phyloP scores from a whole-genome alignment of 2,329 filamentous ascomycete species.

The Westerdykella ornata region DNA sequence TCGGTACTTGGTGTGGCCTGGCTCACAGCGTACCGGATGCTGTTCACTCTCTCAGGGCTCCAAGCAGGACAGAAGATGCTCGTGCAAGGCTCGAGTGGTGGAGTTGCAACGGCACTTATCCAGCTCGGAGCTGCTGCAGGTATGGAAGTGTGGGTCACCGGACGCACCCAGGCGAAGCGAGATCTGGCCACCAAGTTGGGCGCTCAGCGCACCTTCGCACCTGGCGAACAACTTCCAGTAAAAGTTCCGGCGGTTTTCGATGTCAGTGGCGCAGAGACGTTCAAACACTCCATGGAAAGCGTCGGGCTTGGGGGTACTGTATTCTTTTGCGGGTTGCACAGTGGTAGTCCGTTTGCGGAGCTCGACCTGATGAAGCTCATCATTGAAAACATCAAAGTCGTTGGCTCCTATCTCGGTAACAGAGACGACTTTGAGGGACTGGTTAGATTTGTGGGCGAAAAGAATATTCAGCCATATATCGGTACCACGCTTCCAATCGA shows the following conservation, averaged over 20 bases:
- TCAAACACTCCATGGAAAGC: conserved; percentile 10
- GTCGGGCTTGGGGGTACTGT: conserved; percentile 13
- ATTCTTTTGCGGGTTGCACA: conserved; percentile 14
- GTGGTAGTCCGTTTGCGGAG: conserved; percentile 6
- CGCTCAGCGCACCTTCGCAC: conserved; percentile 10
- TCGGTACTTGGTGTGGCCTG: conserved; percentile 18
- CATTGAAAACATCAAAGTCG: conserved; percentile 11
- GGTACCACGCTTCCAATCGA: conserved; percentile 11
- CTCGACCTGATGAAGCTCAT: conserved; percentile 11
- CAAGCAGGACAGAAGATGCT: conserved; percentile 17
- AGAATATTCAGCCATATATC: conserved; percentile 14
- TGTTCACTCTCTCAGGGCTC: conserved; percentile 13
- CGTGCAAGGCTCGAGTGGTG: conserved; percentile 15
- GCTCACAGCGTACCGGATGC: conserved; percentile 21
- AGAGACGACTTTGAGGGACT: conserved; percentile 12
- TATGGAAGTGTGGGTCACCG: conserved; percentile 16
- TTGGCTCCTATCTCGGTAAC: conserved; percentile 13
- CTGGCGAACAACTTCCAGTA: conserved; percentile 10
- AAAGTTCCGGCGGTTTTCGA: conserved; percentile 16
- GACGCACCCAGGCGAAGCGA: conserved; percentile 12
- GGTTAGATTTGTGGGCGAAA: conserved; percentile 12
- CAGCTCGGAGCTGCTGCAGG: conserved; percentile 14
- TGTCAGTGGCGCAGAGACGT: conserved; percentile 12
- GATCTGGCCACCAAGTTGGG: conserved; percentile 11
- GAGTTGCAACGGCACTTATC: conserved; percentile 15